Evolutionary conservation across 2,329 filamentous ascomycete genomes (phyloP).

Genomic region (Trichoderma endophyticum): DNA sequence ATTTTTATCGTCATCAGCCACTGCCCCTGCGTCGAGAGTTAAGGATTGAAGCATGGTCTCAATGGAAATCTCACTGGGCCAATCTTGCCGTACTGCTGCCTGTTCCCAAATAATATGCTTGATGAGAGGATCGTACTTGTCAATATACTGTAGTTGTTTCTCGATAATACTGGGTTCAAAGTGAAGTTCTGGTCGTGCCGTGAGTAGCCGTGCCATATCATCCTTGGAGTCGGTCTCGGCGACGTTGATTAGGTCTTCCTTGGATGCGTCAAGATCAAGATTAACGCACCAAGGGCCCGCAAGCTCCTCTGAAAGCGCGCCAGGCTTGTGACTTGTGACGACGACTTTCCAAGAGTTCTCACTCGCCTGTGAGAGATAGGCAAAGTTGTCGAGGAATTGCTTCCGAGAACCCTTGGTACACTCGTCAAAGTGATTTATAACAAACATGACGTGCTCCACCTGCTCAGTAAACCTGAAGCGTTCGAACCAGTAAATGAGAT

Average conservation of each 20-base stretch:
- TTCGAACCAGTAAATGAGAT: constrained; percentile 19
- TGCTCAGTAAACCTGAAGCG: constrained; percentile 17
- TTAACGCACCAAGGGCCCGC: constrained; percentile 9
- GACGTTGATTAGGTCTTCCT: not conserved
- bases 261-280: constrained; percentile 3
- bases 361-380: constrained; percentile 10
- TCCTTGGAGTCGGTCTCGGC: not conserved
- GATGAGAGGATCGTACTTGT: constrained; percentile 10
- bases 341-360: constrained; percentile 19
- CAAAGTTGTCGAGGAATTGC: constrained; percentile 18
- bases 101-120: constrained; percentile 16
- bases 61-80: constrained; percentile 8
- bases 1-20: not conserved
- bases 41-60: constrained; percentile 11
- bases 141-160: constrained; percentile 25
- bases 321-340: constrained; percentile 18
- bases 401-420: constrained; percentile 20
- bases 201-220: constrained; percentile 10
- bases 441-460: constrained; percentile 19
- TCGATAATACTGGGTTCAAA: not conserved
- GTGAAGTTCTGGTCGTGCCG: constrained; percentile 18
- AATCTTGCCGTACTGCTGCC: constrained; percentile 5
- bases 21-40: not conserved
- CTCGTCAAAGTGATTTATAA: constrained; percentile 20
- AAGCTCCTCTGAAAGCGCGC: constrained; percentile 15